Base-by-base conservation (phyloP, 805 yeast species). In the Sugiyamaella marilandica region DNA sequence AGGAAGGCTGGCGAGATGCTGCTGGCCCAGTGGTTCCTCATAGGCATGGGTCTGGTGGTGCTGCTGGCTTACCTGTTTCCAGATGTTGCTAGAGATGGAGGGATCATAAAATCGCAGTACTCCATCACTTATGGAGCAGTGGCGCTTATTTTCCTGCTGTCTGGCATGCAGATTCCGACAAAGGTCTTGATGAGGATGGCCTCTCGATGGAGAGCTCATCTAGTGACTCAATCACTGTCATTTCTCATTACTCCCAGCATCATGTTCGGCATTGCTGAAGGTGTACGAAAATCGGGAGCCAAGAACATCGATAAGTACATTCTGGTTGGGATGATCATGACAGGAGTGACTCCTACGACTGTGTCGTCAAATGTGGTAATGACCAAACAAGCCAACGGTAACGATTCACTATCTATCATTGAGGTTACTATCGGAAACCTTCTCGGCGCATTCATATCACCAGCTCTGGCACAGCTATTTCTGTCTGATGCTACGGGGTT, bases 281-380 rank as follows among this genome's bases (percentile, higher is more conserved):
- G 86, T 0, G 82, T 88, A 29, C 76, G 77, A 56, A 73, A 72
- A 2, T 80, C 94, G 0, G 55, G 78, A 55, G 76, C 86, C 62
- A 66, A 71, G 1, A 65, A 71, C n/a, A 86, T 89, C 35, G 84
- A 83, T 59, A 75, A 79, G 33, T 88, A 94, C 88, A 77, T 88
- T 59, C 71, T 90, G 19, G 85, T 85, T 11, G 97, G 97, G 0
- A 68, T 90, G 54, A 79, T 90, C 16, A 85, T 88, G 45, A 86
- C 96, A 1, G 87, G 87, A 31, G 79, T 92, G 10, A 87, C 95
- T 66, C 97, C 97, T 29, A 90, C 97, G 8, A 90, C 97, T 0
- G 95, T 90, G 16, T 81, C 91, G 0, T 88, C 96, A 1, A 90
- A 90, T 65, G 96, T 90, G 29, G 91, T 90, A 29, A 90, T 90